A percentile compares a stretch with the other conserved stretches of the same genome.
phyloP scores from a whole-genome alignment of 805 yeast genomes.

The Saccharomycopsis fermentans region DNA sequence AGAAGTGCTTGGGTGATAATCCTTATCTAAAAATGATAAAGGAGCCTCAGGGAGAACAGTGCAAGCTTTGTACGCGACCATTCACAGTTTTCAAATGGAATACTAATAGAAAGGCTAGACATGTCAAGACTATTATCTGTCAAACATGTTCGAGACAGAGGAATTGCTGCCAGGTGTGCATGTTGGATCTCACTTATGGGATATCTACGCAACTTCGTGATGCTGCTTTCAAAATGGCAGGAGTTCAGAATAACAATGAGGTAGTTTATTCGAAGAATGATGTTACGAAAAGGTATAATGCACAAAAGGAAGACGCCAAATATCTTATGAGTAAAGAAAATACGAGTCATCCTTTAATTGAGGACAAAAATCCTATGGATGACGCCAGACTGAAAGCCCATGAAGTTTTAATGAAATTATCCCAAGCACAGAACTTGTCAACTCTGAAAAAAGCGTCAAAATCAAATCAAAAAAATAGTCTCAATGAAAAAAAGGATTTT shows the following conservation, averaged over 20 bases:
- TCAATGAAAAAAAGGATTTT: not conserved
- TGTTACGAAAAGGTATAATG: constrained; percentile 45
- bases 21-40: constrained; percentile 61
- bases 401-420: constrained; percentile 41
- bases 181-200: constrained; percentile 71
- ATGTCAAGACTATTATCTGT: constrained; percentile 64
- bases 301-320: constrained; percentile 35
- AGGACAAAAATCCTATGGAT: constrained; percentile 20
- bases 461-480: constrained; percentile 13
- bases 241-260: constrained; percentile 29
- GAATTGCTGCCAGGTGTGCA: constrained; percentile 83
- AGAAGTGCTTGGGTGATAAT: constrained; percentile 56
- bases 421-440: constrained; percentile 25
- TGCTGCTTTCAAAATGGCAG: constrained; percentile 66
- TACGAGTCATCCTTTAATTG: constrained; percentile 1
- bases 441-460: constrained; percentile 2
- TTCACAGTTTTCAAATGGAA: constrained; percentile 77
- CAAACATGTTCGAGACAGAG: constrained; percentile 66
- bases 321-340: constrained; percentile 21
- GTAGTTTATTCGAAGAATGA: constrained; percentile 39
- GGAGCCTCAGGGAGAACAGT: constrained; percentile 65
- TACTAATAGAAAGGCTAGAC: constrained; percentile 32
- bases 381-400: constrained; percentile 34
- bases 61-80: constrained; percentile 77
- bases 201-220: constrained; percentile 75